Conservation (phyloP, 768 basidiomycete genomes). For the Austroboletus eburneus region DNA sequence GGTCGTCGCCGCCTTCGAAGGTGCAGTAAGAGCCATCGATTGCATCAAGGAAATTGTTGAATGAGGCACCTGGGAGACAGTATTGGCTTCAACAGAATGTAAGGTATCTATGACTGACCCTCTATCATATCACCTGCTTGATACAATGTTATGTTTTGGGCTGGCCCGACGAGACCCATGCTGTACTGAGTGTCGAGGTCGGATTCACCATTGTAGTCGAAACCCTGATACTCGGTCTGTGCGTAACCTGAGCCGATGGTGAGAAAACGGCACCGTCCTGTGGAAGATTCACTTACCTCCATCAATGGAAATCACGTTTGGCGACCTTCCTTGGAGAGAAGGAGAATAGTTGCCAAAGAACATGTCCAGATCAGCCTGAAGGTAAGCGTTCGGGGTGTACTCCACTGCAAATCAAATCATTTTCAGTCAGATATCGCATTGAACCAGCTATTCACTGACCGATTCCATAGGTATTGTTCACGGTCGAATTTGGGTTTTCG, state of each 20-base stretch:
- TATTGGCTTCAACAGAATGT: not conserved
- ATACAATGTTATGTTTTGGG: conserved; percentile 27
- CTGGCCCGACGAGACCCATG: conserved; percentile 25
- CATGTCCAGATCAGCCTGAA: conserved; percentile 27
- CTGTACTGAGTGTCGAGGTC: conserved; percentile 31
- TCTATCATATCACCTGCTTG: conserved; percentile 29
- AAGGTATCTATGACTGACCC: conserved; percentile 10
- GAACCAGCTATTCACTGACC: conserved; percentile 10
- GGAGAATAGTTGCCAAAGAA: conserved; percentile 29
- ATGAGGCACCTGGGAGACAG: conserved; percentile 20
- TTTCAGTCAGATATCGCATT: not conserved
- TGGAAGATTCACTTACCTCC: conserved; percentile 19
- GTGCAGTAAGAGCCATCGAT: conserved; percentile 33
- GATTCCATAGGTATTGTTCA: conserved; percentile 27
- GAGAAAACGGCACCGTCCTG: not conserved
- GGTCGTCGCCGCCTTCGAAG: conserved; percentile 33
- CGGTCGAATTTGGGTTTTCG: conserved; percentile 15
- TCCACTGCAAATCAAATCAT: conserved; percentile 20
- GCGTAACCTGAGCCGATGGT: conserved; percentile 18
- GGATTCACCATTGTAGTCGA: conserved; percentile 28
- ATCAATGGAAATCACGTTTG: conserved; percentile 29
- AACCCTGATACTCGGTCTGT: conserved; percentile 24
- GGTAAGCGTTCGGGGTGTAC: conserved; percentile 30
- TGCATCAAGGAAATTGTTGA: conserved; percentile 35
- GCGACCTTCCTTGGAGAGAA: conserved; percentile 20